Conservation (phyloP, 192 early-diverging fungal species). For the Linnemannia elongata region DNA sequence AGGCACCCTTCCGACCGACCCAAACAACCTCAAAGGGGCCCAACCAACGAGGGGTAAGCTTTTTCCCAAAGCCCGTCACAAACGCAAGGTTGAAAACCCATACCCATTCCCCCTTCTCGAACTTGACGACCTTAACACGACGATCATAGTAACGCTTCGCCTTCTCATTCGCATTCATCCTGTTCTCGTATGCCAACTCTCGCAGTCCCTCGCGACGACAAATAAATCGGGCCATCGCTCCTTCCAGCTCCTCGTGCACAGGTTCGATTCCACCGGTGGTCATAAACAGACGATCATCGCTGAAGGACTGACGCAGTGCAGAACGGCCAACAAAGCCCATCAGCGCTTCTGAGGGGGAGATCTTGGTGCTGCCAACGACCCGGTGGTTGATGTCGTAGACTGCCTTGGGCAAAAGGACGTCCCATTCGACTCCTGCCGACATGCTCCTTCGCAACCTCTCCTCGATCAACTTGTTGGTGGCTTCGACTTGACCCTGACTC, state of each 20-base stretch:
- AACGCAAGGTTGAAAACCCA: constrained; percentile 2
- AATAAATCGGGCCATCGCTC: not conserved
- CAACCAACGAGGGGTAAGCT: constrained; percentile 3
- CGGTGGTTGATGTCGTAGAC: constrained; percentile 8
- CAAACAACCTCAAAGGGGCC: constrained; percentile 5
- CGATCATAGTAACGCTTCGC: constrained; percentile 8
- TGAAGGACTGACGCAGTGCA: not conserved
- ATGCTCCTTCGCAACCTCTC: not conserved
- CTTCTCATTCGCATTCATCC: constrained; percentile 8
- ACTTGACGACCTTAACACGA: not conserved
- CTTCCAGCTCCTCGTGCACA: not conserved
- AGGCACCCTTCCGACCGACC: not conserved
- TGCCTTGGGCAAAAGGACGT: not conserved
- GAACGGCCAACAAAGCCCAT: constrained; percentile 6
- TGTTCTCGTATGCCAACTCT: not conserved
- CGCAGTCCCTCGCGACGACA: not conserved
- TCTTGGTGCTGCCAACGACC: not conserved
- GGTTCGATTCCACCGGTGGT: not conserved
- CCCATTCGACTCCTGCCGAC: not conserved
- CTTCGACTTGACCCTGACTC: constrained; percentile 6
- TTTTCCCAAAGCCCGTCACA: constrained; percentile 7
- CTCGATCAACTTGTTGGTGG: constrained; percentile 12
- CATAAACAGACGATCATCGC: not conserved
- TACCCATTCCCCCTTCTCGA: not conserved
- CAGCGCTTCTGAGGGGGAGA: not conserved